A percentile compares a stretch with the other conserved stretches of the same genome.
phyloP scores from a whole-genome alignment of 202 grass and related monocot species.

The Elaeis oleifera region DNA sequence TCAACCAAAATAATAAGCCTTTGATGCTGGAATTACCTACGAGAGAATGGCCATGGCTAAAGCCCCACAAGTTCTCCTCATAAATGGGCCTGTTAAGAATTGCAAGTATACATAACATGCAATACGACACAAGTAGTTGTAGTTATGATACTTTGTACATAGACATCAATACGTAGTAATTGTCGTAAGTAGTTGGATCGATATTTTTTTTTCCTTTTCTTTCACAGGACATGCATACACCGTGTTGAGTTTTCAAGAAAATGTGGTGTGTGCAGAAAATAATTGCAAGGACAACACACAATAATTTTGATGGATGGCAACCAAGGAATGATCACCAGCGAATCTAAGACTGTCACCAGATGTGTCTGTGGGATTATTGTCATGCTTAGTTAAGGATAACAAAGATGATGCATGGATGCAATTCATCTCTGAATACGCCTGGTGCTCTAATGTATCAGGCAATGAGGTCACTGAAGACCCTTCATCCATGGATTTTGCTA shows the following conservation, averaged over 20 bases:
- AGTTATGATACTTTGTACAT: neutral
- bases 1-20: no score
- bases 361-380: neutral
- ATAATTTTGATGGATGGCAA: neutral
- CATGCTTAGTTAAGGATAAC: neutral
- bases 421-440: conserved; percentile 68
- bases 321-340: neutral
- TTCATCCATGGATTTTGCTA: conserved; percentile 26
- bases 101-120: no score
- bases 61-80: no score
- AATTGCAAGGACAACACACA: neutral
- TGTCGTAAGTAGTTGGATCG: neutral
- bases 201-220: neutral
- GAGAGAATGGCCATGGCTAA: no score
- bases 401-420: conserved; percentile 6
- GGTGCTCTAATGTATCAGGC: conserved; percentile 54
- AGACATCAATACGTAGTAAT: neutral
- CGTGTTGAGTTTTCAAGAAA: conserved; percentile 1
- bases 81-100: no score
- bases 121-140: no score
- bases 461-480: neutral
- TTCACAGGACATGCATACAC: neutral
- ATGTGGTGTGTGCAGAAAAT: no score
- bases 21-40: no score
- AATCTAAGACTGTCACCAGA: neutral